Percentiles rank a stretch among this genome's conserved stretches.
phyloP scores from a whole-genome alignment of 1,284 basidiomycete genomes.

The Tausonia pullulans region DNA sequence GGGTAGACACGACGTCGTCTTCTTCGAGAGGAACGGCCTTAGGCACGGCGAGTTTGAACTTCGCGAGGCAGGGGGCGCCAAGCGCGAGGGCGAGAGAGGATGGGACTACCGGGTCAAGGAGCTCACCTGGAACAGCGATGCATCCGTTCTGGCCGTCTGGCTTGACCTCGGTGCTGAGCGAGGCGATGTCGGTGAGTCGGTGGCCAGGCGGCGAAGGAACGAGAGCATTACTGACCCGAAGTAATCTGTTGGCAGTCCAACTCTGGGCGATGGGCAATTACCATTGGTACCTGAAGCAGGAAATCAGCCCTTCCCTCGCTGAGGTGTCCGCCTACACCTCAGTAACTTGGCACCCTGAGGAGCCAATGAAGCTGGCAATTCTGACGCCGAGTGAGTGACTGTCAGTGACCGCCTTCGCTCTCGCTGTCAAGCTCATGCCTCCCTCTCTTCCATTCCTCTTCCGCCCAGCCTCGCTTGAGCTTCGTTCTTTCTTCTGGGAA shows the following conservation, averaged over 20 bases:
- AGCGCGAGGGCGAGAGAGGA: constrained; percentile 18
- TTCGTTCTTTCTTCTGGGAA: constrained; percentile 61
- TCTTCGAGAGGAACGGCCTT: constrained; percentile 91
- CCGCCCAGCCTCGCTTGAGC: constrained; percentile 47
- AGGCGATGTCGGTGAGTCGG: constrained; percentile 52
- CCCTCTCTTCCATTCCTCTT: background rate
- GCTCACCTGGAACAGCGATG: constrained; percentile 80
- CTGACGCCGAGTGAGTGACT: constrained; percentile 48
- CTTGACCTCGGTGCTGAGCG: constrained; percentile 46
- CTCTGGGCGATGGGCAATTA: constrained; percentile 94
- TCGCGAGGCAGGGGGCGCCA: constrained; percentile 36
- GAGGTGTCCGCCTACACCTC: constrained; percentile 48
- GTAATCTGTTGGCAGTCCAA: constrained; percentile 50
- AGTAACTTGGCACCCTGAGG: constrained; percentile 79
- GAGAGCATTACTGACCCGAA: background rate
- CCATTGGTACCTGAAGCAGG: constrained; percentile 93
- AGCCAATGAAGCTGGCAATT: constrained; percentile 55
- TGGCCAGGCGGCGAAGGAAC: background rate
- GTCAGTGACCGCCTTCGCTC: background rate
- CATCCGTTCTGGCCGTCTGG: constrained; percentile 75
- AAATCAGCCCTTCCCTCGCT: constrained; percentile 41
- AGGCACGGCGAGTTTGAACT: constrained; percentile 81
- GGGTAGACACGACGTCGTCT: constrained; percentile 75
- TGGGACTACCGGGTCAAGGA: constrained; percentile 63
- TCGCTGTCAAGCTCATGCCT: constrained; percentile 5